Percentiles rank a stretch among this genome's conserved stretches.
phyloP scores from a whole-genome alignment of 2,329 filamentous ascomycete genomes.

The Orbilia quercus region DNA sequence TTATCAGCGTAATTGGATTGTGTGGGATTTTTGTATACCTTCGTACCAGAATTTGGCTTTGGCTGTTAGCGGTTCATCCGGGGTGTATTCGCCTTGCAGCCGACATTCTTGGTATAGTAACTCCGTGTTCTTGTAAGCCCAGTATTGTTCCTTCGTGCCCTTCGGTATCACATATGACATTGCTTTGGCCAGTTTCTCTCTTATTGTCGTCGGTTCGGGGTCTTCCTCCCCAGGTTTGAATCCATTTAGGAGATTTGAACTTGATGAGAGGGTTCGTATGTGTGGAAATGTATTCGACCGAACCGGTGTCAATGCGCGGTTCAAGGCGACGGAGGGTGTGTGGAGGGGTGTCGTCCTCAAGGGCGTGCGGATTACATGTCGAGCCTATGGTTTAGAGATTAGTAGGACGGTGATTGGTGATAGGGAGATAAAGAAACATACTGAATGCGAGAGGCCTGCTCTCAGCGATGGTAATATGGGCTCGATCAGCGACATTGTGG shows the following conservation, averaged over 20 bases:
- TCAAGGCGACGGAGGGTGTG: conserved; percentile 14
- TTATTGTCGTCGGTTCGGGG: conserved; percentile 5
- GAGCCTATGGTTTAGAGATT: conserved; percentile 16
- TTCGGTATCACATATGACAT: conserved; percentile 33
- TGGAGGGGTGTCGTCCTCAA: conserved; percentile 28
- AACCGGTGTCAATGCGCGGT: conserved; percentile 38
- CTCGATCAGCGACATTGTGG: conserved; percentile 52
- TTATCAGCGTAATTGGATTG: no score
- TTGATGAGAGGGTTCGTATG: conserved; percentile 6
- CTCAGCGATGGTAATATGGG: conserved; percentile 53
- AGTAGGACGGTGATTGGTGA: background rate
- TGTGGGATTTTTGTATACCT: conserved; percentile 67
- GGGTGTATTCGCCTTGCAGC: conserved; percentile 41
- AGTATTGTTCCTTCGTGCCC: conserved; percentile 47
- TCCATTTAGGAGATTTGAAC: conserved; percentile 10
- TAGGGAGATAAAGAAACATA: conserved; percentile 11
- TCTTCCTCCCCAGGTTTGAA: background rate
- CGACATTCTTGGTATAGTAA: conserved; percentile 46
- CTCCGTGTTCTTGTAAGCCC: conserved; percentile 44
- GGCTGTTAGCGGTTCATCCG: conserved; percentile 83
- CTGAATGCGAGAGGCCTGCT: conserved; percentile 51
- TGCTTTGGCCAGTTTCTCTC: conserved; percentile 22
- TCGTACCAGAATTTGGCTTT: conserved; percentile 83
- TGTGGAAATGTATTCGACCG: background rate
- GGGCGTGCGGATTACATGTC: conserved; percentile 33